Percentiles rank a stretch among this genome's conserved stretches.
Evolutionary conservation across 495 filamentous ascomycete species (phyloP).

Genomic region (Elasticomyces elasticus): DNA sequence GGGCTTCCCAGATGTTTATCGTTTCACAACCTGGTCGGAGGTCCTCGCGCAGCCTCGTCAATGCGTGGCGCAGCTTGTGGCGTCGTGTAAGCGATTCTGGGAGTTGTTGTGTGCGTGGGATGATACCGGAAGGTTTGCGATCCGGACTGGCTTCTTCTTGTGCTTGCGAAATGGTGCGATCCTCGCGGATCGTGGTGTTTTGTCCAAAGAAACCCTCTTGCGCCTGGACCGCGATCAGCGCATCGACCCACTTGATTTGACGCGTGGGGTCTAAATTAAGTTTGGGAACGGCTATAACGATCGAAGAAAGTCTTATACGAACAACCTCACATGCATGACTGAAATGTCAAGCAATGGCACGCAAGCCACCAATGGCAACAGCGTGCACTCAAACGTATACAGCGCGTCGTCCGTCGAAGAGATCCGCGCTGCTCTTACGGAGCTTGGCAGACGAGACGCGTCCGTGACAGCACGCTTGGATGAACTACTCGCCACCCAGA

Average conservation of each 20-base stretch:
- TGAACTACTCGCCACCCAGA: constrained; percentile 64
- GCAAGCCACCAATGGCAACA: not conserved
- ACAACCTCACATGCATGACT: not conserved
- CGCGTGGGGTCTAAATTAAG: not conserved
- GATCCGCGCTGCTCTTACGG: constrained; percentile 62
- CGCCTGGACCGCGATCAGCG: not conserved
- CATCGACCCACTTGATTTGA: not conserved
- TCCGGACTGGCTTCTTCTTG: not conserved
- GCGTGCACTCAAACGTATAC: constrained; percentile 1
- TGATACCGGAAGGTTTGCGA: not conserved
- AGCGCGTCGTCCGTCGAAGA: constrained; percentile 34
- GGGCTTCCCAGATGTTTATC: too few relatives aligned
- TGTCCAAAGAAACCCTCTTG: not conserved
- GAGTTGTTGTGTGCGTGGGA: not conserved
- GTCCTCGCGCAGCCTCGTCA: not conserved
- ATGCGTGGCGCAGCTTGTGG: not conserved
- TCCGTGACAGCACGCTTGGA: constrained; percentile 64
- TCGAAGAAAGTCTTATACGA: not conserved
- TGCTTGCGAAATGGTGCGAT: not conserved
- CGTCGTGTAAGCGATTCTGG: not conserved
- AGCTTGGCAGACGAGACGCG: constrained; percentile 66
- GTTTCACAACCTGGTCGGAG: not conserved
- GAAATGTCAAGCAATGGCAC: not conserved
- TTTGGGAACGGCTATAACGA: not conserved
- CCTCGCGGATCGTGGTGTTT: not conserved